A percentile compares a stretch with the other conserved stretches of the same genome.
These are phyloP conservation scores for Stagonosporopsis chrysanthemi DNA, from an alignment of 2,329 filamentous ascomycete species.

Conservation along the genomic window DNA sequence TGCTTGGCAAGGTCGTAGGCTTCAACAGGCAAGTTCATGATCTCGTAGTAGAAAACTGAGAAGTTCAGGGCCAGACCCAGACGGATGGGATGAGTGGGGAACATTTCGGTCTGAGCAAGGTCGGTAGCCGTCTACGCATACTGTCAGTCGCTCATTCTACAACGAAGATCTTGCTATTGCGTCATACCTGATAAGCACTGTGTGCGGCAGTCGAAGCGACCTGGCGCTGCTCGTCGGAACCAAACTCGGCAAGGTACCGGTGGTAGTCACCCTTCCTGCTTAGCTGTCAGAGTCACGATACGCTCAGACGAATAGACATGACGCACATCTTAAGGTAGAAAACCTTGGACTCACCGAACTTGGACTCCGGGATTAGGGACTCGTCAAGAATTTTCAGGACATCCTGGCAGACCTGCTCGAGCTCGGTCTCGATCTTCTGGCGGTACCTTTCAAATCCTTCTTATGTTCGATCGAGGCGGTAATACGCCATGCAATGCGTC, in stretches of 20 bases:
- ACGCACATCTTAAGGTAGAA: constrained; percentile 99
- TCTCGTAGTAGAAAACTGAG: constrained; percentile 99
- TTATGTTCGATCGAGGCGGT: constrained; percentile 99
- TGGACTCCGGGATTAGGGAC: constrained; percentile 91
- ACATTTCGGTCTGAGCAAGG: constrained; percentile 96
- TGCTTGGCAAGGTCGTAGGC: constrained; percentile 99
- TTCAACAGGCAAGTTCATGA: constrained; percentile 95
- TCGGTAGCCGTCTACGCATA: constrained; percentile 85
- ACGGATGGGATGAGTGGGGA: constrained; percentile 96
- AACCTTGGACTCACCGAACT: constrained; percentile 98
- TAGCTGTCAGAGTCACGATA: constrained; percentile 26
- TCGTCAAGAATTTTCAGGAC: constrained; percentile 94
- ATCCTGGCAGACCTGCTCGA: constrained; percentile 98
- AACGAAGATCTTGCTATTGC: constrained; percentile 26
- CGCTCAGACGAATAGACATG: background rate
- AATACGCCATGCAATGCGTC: constrained; percentile 98
- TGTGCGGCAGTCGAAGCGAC: constrained; percentile 83
- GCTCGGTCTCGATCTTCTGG: constrained; percentile 96
- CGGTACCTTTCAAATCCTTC: constrained; percentile 99
- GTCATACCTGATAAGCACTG: constrained; percentile 93
- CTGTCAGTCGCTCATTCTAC: constrained; percentile 31
- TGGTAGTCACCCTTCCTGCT: constrained; percentile 95
- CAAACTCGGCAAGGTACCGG: constrained; percentile 93
- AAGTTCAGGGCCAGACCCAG: constrained; percentile 98
- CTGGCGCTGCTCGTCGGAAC: constrained; percentile 91